Percentiles rank a stretch among this genome's conserved stretches.
Conservation (phyloP, 352 stramenopile genomes). For the Phytophthora nicotianae region DNA sequence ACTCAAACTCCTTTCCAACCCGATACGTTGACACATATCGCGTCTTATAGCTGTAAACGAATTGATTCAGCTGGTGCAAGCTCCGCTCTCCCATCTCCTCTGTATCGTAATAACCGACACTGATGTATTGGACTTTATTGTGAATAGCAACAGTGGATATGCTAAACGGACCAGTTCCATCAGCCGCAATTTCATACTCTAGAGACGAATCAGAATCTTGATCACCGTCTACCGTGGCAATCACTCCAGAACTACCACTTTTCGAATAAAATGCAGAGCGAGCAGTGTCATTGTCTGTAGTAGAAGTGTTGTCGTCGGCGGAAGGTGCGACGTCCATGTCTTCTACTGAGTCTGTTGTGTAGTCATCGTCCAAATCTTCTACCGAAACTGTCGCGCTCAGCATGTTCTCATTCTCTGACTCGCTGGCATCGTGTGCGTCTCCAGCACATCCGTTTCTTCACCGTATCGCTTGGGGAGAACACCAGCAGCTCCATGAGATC, state of each 20-base stretch:
- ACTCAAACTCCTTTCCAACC: conserved; percentile 2
- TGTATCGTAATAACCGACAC: not conserved
- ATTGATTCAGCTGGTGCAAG: conserved; percentile 1
- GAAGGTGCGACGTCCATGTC: not conserved
- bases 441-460: not conserved
- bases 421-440: not conserved
- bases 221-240: no score
- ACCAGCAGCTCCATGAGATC: not conserved
- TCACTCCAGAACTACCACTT: not conserved
- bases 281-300: no score
- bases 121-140: not conserved
- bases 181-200: not conserved
- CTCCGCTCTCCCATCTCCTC: not conserved
- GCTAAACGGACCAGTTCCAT: not conserved
- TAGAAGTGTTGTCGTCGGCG: not conserved
- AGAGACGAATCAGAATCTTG: not conserved
- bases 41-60: conserved; percentile 9
- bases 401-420: not conserved
- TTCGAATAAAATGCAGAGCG: not conserved
- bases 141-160: not conserved
- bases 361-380: not conserved
- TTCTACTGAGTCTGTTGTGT: not conserved
- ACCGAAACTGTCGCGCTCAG: not conserved
- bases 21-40: conserved; percentile 1
- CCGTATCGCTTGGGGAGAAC: not conserved